Evolutionary conservation across 768 basidiomycete genomes (phyloP).

Genomic region (Fistulinella prunicolor): DNA sequence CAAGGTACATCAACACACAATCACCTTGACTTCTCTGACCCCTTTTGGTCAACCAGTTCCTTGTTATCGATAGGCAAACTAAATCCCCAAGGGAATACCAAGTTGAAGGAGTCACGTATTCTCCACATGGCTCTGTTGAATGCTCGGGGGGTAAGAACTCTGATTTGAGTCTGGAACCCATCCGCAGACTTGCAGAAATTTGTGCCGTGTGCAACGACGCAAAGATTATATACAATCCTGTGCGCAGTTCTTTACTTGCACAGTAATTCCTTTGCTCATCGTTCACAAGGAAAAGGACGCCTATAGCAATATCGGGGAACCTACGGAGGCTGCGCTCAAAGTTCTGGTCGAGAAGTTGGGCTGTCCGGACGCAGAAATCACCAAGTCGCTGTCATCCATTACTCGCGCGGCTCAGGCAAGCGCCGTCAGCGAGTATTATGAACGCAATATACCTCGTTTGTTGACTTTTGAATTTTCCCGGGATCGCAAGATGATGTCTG

Average conservation of each 20-base stretch:
- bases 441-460: constrained; percentile 69
- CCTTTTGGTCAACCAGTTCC: constrained; percentile 52
- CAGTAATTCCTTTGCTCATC: constrained; percentile 1
- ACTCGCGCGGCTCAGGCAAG: constrained; percentile 63
- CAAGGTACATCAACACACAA: constrained; percentile 42
- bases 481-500: constrained; percentile 99
- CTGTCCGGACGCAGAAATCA: constrained; percentile 57
- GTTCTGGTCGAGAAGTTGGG: constrained; percentile 95
- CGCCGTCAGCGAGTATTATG: constrained; percentile 83
- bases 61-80: constrained; percentile 58
- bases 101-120: constrained; percentile 92
- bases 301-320: constrained; percentile 89
- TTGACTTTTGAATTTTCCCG: constrained; percentile 97
- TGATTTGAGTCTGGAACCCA: constrained; percentile 63
- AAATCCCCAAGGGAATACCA: constrained; percentile 59
- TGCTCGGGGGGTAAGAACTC: constrained; percentile 61
- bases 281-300: constrained; percentile 63
- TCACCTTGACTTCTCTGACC: constrained; percentile 7
- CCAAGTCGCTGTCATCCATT: constrained; percentile 55
- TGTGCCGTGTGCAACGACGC: constrained; percentile 94
- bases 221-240: constrained; percentile 79
- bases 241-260: constrained; percentile 34
- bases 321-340: constrained; percentile 95
- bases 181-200: constrained; percentile 88
- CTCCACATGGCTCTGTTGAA: constrained; percentile 74